These are phyloP conservation scores for Dactylellina drechsleri DNA, from an alignment of 2,329 filamentous ascomycete species.

Conservation along the genomic window DNA sequence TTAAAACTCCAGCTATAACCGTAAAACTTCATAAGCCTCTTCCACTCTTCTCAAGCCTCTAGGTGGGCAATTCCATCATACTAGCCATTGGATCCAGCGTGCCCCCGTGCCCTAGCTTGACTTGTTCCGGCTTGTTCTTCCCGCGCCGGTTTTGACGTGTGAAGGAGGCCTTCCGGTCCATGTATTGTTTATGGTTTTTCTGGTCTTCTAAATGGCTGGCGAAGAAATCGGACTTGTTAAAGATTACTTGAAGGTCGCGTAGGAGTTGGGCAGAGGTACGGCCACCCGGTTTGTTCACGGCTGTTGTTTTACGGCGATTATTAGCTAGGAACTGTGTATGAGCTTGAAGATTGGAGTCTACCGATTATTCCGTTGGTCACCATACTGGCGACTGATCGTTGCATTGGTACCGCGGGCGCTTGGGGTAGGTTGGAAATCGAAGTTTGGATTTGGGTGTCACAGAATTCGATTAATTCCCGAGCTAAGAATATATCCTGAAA, in stretches of 20 bases:
- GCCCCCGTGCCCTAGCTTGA: conserved; percentile 89
- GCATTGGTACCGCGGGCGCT: conserved; percentile 13
- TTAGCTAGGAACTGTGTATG: background rate
- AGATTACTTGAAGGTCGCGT: conserved; percentile 83
- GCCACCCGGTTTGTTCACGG: conserved; percentile 89
- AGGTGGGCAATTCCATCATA: conserved; percentile 17
- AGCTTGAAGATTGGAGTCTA: conserved; percentile 7
- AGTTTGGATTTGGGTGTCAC: background rate
- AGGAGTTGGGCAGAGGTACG: conserved; percentile 90
- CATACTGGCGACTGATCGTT: conserved; percentile 33
- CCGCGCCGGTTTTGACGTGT: conserved; percentile 69
- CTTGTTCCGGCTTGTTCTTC: conserved; percentile 66
- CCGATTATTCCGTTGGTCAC: conserved; percentile 52
- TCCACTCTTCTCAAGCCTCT: background rate
- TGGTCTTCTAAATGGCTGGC: conserved; percentile 77
- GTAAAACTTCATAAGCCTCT: background rate
- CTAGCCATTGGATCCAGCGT: conserved; percentile 92
- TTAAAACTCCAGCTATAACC: conserved; percentile 76
- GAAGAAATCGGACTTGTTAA: conserved; percentile 84
- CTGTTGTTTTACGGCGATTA: conserved; percentile 64
- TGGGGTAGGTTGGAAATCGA: background rate
- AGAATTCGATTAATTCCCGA: background rate
- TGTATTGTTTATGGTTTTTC: conserved; percentile 67
- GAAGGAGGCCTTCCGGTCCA: conserved; percentile 63
- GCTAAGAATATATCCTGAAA: too few relatives aligned